Base-by-base conservation (phyloP, 2,329 filamentous ascomycete genomes). In the Alternaria tenuissima region DNA sequence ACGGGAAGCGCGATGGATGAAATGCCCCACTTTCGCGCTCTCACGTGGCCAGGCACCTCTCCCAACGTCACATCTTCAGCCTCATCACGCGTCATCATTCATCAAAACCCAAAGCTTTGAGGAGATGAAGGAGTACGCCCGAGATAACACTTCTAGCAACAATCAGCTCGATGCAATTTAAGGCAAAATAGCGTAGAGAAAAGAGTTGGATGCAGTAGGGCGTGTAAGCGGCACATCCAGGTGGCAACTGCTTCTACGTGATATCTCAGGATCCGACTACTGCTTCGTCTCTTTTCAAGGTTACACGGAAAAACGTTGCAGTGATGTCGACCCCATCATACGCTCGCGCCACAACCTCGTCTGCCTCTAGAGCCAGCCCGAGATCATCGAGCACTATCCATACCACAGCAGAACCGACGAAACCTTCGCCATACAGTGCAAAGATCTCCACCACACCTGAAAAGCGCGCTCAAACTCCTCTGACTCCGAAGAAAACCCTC, bases 1-100 rank as follows among this genome's bases (percentile, higher is more conserved):
- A 52, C 22, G 20, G 55, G 63, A 55, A 52, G 55, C 47, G 57
- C 61, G 53, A 63, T 61, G 59, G 22, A 43, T 36, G 30, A 60
- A 65, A 63, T 70, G 71, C 59, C 54, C 61, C 61, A 65, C 65
- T 42, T 59, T 51, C 71, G 54, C 71, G 70, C 39, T 55, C 28
- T 67, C 69, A 70, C 65, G 63, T 64, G 62, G 38, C 20, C 9
- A 12, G 12, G 42, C 38, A 22, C 24, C 38, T 43, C 49, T 59
- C 11, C 9, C 28, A 11, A 30, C 28, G 28, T 30, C 12, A 39
- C 5, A 30, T 39, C 36, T 42, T 34, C 16, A 12, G 9, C 11
- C 24, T 5, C 6, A 56, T 34, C 14, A 42, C 16, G 36, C 55
- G 16, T 39, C 34, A n/a, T 24, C 44, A 41, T 22, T 18, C 52